Base-by-base conservation (phyloP, 1,139 yeast genomes). In the Yamadazyma diddensiae region DNA sequence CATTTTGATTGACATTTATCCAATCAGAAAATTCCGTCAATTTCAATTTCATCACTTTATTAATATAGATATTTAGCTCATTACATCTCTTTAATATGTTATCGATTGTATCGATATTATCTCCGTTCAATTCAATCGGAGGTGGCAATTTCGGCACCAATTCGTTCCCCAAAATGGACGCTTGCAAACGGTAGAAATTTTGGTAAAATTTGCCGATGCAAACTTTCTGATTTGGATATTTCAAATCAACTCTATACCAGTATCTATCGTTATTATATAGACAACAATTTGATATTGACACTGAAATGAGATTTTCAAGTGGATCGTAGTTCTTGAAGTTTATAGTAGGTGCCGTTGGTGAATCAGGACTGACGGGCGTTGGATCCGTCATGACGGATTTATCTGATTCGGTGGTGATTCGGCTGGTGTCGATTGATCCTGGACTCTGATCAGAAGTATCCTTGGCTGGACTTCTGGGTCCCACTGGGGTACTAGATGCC, bases 181-280 rank as follows among this genome's bases (percentile, higher is more conserved):
- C 50, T 42, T 68, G 74, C 28, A 68, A 48, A 33, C 64, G 59
- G 47, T 67, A 68, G 38, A 68, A 68, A 40, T 67, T 70, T 42
- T 66, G 71, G 45, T 68, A 68, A 45, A 65, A 68, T 26, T 70
- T 57, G 34, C 70, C 61, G 14, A 65, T 41, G 25, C 52, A 45
- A 21, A 54, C 56, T 19, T 58, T 52, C 22, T 54, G 51, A 34
- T 61, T 58, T 11, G 65, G 53, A 33, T 57, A 62, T 18, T 47
- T 53, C 15, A 67, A 47, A 39, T 68, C 73, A 24, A 69, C 47
- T 29, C 73, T 48, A 46, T 68, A 69, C 73, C 74, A 68, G 42
- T 61, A 65, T 30, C 73, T 45, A 30, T 63, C 57, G 15, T 65
- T 57, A 32, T 44, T 59, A 15, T 62, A 53, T 18, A 65, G 52